These are phyloP conservation scores for Berkeleyomyces basicola DNA, from an alignment of 2,329 filamentous ascomycete species.

Conservation along the genomic window DNA sequence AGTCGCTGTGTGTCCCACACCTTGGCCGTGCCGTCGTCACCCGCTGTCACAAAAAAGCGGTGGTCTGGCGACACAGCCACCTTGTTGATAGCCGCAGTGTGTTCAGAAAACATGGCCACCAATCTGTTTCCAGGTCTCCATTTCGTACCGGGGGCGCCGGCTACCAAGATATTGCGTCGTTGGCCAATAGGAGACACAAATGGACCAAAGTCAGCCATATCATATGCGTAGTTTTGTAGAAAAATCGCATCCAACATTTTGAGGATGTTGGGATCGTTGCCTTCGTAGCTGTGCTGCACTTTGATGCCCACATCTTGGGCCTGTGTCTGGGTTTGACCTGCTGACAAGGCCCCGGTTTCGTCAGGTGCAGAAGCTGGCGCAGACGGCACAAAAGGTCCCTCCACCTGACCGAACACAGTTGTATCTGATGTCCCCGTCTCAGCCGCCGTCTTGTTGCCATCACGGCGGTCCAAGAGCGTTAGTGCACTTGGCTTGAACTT, in stretches of 20 bases:
- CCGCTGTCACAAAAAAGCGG: conserved; percentile 83
- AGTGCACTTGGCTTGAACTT: conserved; percentile 41
- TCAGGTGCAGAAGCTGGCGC: background rate
- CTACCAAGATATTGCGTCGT: conserved; percentile 17
- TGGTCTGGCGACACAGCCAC: conserved; percentile 78
- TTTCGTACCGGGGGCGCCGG: conserved; percentile 26
- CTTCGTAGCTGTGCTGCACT: conserved; percentile 63
- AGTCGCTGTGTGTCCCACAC: conserved; percentile 85
- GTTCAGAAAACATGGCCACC: conserved; percentile 78
- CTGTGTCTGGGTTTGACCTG: background rate
- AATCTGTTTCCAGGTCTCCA: conserved; percentile 78
- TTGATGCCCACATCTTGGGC: background rate
- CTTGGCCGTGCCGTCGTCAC: conserved; percentile 78
- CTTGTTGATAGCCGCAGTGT: conserved; percentile 65
- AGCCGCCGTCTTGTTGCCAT: conserved; percentile 39
- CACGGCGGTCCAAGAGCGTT: conserved; percentile 40
- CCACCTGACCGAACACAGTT: conserved; percentile 43
- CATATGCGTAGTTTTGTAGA: conserved; percentile 49
- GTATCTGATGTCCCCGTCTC: conserved; percentile 43
- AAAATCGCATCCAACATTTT: conserved; percentile 75
- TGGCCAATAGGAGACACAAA: conserved; percentile 35
- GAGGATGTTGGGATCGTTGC: conserved; percentile 54
- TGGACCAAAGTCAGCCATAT: conserved; percentile 52
- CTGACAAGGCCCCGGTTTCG: background rate
- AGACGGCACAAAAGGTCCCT: conserved; percentile 32